phyloP scores from a whole-genome alignment of 331 rosid species.

The Spiraea crenata region DNA sequence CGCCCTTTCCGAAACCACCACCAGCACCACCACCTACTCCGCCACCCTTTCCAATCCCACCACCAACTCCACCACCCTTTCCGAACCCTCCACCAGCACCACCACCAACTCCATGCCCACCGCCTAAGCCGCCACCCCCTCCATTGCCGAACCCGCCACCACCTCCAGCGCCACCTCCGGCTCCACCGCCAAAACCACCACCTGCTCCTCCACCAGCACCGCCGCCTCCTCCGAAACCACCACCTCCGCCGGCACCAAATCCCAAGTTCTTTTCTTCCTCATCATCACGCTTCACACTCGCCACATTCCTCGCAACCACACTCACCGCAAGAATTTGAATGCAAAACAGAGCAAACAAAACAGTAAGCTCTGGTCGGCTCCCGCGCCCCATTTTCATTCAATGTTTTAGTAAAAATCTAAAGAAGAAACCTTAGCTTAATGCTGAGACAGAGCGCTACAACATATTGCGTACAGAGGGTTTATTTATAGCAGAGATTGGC shows the following conservation, averaged over 20 bases:
- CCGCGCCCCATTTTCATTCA: constrained; percentile 32
- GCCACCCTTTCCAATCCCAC: no score
- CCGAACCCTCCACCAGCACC: no score
- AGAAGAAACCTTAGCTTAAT: background rate
- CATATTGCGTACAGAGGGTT: background rate
- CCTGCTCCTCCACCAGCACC: no score
- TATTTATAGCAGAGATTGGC: background rate
- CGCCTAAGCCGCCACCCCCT: constrained; percentile 17
- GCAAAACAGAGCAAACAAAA: constrained; percentile 32
- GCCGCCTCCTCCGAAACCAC: background rate
- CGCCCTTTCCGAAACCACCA: no score
- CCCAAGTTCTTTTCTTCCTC: constrained; percentile 45
- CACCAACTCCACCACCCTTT: no score
- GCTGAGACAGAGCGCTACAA: background rate
- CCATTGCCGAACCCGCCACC: constrained; percentile 20
- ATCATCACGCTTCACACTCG: background rate
- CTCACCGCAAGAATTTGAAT: constrained; percentile 42
- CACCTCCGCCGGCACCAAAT: background rate
- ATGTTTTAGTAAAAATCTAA: background rate
- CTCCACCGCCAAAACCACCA: constrained; percentile 14
- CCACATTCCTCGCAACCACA: constrained; percentile 59
- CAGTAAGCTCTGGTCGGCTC: constrained; percentile 6
- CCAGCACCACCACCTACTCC: no score
- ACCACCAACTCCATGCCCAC: background rate
- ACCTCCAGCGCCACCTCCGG: background rate